Percentiles rank a stretch among this genome's conserved stretches.
phyloP scores from a whole-genome alignment of 2,329 filamentous ascomycete species.

The Metarhizium guizhouense region DNA sequence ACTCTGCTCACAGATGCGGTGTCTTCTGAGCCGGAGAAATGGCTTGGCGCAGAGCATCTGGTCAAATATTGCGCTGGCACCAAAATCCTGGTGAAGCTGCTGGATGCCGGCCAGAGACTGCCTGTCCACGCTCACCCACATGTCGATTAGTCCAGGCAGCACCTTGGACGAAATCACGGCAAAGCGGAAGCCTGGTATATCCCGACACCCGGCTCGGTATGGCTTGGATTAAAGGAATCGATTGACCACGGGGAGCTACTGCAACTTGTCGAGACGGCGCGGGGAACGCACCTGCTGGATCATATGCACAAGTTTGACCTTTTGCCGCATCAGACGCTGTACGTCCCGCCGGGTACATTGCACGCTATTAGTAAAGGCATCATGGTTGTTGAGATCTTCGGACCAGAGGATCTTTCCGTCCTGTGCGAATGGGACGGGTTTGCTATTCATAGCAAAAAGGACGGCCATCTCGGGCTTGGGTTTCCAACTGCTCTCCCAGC shows the following conservation, averaged over 20 bases:
- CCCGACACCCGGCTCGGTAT: no score
- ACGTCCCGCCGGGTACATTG: constrained; percentile 12
- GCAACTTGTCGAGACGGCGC: constrained; percentile 6
- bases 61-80: no score
- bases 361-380: constrained; percentile 14
- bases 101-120: no score
- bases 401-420: constrained; percentile 12
- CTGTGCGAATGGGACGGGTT: constrained; percentile 11
- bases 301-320: constrained; percentile 11
- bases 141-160: no score
- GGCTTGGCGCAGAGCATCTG: no score
- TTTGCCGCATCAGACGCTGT: constrained; percentile 11
- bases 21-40: no score
- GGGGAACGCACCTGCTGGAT: constrained; percentile 6
- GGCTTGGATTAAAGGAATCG: constrained; percentile 5
- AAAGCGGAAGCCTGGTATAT: no score
- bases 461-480: constrained; percentile 11
- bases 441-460: constrained; percentile 8
- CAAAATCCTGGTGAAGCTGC: no score
- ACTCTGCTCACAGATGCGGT: no score
- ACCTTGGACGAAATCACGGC: no score
- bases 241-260: constrained; percentile 6
- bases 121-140: no score
- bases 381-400: constrained; percentile 12
- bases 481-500: constrained; percentile 10